Conservation (phyloP, 2,329 filamentous ascomycete species). For the Lasiodiplodia sp. region DNA sequence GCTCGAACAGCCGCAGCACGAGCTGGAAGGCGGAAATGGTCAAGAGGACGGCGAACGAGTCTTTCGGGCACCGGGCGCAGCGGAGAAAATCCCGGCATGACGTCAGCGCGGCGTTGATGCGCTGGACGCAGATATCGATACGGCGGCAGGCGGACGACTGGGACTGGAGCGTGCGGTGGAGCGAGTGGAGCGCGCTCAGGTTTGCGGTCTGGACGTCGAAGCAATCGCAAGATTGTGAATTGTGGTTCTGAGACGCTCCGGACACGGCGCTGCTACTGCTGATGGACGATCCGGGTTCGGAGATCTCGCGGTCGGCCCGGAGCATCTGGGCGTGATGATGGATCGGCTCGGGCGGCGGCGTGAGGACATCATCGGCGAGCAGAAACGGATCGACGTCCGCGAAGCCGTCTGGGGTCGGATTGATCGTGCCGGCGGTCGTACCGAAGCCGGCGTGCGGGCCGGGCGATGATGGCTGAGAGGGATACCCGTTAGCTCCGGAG, state of each 20-base stretch:
- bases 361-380: background rate
- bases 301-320: background rate
- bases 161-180: background rate
- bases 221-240: background rate
- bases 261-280: background rate
- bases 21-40: slow-evolving; percentile 2
- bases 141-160: background rate
- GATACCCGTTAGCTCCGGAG: background rate
- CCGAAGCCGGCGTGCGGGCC: no score
- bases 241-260: no score
- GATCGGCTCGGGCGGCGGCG: background rate
- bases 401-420: background rate
- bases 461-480: background rate
- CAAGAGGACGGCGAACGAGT: background rate
- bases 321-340: no score
- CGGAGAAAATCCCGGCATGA: background rate
- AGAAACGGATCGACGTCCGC: background rate
- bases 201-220: slow-evolving; percentile 1
- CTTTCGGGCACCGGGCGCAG: background rate
- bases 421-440: background rate
- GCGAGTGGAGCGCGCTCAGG: background rate
- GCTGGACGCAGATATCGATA: slow-evolving; percentile 6
- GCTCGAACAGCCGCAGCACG: slow-evolving; percentile 8
- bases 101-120: background rate
- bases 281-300: background rate